Conservation (phyloP, 1,284 basidiomycete genomes). For the Amylostereum areolatum region DNA sequence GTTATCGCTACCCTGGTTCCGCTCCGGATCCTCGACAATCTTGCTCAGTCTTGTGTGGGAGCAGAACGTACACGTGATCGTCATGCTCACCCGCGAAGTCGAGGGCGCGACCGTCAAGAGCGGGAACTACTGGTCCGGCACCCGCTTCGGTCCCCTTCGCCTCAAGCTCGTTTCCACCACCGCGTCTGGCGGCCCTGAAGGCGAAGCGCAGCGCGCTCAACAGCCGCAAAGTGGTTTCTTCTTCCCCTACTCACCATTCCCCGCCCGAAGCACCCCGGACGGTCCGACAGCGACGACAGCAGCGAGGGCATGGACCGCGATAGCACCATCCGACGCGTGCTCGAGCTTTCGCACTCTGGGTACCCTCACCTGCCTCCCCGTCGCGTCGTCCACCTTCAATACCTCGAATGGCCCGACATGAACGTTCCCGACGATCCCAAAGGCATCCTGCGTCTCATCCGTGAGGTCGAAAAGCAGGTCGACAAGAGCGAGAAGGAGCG, state of each 20-base stretch:
- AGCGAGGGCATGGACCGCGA: conserved; percentile 19
- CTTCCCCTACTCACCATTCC: neutral
- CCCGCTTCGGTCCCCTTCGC: conserved; percentile 64
- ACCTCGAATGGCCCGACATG: conserved; percentile 90
- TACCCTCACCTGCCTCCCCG: conserved; percentile 56
- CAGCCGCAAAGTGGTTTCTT: neutral
- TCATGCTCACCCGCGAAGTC: conserved; percentile 89
- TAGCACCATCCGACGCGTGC: conserved; percentile 59
- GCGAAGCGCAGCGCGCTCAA: conserved; percentile 4
- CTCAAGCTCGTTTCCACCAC: conserved; percentile 60
- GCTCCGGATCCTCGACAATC: neutral
- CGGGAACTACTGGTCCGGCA: conserved; percentile 84
- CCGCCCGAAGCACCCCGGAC: too few species aligned
- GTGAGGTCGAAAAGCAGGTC: conserved; percentile 52
- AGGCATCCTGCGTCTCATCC: conserved; percentile 67
- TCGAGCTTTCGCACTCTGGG: conserved; percentile 57
- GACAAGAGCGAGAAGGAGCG: conserved; percentile 44
- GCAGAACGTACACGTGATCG: conserved; percentile 73
- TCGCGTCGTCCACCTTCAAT: conserved; percentile 77
- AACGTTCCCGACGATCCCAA: conserved; percentile 83
- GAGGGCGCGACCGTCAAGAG: conserved; percentile 90
- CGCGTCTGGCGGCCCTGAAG: neutral
- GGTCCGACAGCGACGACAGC: too few species aligned
- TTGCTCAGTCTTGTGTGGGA: conserved; percentile 68
- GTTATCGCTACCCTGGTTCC: neutral